A percentile compares a stretch with the other conserved stretches of the same genome.
Evolutionary conservation across 2,329 filamentous ascomycete species (phyloP).

Genomic region (Hymenoscyphus linearis): DNA sequence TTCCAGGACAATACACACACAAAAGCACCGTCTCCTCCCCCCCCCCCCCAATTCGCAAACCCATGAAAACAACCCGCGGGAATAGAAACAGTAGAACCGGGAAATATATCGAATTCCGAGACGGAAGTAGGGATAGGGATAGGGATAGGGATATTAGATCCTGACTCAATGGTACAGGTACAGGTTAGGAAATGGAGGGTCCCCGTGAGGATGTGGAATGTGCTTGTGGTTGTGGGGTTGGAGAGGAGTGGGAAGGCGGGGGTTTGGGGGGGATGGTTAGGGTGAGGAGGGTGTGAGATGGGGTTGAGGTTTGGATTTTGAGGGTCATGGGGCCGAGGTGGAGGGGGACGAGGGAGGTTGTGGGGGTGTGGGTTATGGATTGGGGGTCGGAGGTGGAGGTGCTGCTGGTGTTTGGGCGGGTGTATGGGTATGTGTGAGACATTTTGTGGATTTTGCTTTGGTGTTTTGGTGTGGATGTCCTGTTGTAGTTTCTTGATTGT

Average conservation of each 20-base stretch:
- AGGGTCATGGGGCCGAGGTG: constrained; percentile 2
- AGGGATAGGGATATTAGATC: neutral
- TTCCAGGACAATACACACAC: constrained; percentile 7
- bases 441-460: neutral
- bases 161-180: neutral
- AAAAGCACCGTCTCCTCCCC: constrained; percentile 3
- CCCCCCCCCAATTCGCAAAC: constrained; percentile 1
- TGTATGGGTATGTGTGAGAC: neutral
- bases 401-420: neutral
- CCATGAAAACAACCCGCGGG: constrained; percentile 1
- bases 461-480: neutral
- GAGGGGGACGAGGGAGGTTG: neutral
- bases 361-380: constrained; percentile 3
- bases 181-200: neutral
- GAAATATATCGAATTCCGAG: neutral
- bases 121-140: neutral
- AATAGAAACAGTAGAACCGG: constrained; percentile 1
- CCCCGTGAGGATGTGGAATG: constrained; percentile 6
- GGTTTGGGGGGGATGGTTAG: constrained; percentile 4
- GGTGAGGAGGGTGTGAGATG: neutral
- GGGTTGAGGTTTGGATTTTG: neutral
- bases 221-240: neutral
- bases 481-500: neutral
- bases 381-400: neutral
- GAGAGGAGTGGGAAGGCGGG: constrained; percentile 2